phyloP scores from a whole-genome alignment of 2,329 filamentous ascomycete species.

The Fusarium verticillioides region DNA sequence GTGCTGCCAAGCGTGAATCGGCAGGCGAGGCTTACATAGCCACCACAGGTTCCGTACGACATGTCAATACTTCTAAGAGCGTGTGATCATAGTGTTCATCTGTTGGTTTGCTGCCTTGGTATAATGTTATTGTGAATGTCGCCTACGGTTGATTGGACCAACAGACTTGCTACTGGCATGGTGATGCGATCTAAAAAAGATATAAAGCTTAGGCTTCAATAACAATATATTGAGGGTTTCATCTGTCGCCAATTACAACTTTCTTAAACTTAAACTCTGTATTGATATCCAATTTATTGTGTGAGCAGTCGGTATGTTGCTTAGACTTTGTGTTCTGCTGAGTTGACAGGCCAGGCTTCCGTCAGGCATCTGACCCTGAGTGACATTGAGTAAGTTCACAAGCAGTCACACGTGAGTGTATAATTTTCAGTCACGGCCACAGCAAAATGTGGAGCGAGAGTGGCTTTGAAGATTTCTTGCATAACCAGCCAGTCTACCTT shows the following conservation, averaged over 20 bases:
- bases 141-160: background rate
- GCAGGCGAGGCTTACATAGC: background rate
- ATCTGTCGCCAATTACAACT: background rate
- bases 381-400: background rate
- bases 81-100: background rate
- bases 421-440: background rate
- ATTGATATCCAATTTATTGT: fast-evolving
- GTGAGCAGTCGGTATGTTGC: too few relatives aligned
- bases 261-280: background rate
- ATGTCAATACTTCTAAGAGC: background rate
- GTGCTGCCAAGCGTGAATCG: background rate
- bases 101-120: background rate
- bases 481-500: background rate
- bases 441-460: fast-evolving
- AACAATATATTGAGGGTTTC: background rate
- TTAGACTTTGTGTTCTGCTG: background rate
- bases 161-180: too few relatives aligned
- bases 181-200: too few relatives aligned
- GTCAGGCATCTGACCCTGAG: fast-evolving
- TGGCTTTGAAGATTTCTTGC: background rate
- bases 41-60: background rate
- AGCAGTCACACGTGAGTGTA: fast-evolving
- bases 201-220: background rate
- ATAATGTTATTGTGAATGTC: too few relatives aligned
- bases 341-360: background rate